These are phyloP conservation scores for Eucalyptus victrix DNA, from an alignment of 345 rosid genomes.

Conservation along the genomic window DNA sequence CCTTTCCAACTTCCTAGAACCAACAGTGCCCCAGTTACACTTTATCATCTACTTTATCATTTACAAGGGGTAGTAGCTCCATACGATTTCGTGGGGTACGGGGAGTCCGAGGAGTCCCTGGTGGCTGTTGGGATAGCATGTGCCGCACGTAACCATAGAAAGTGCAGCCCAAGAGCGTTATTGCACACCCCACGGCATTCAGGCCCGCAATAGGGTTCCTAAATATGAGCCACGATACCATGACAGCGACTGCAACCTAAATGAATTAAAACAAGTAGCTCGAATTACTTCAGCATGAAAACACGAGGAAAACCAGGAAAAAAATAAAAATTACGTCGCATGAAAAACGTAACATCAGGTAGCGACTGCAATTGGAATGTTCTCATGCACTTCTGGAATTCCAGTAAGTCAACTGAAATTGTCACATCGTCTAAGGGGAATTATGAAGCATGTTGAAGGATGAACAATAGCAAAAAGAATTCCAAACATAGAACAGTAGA, in stretches of 20 bases:
- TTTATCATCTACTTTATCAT: slow-evolving; percentile 83
- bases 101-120: slow-evolving; percentile 86
- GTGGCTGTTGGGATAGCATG: slow-evolving; percentile 67
- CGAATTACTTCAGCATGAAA: not conserved
- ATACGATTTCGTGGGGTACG: slow-evolving; percentile 66
- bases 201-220: slow-evolving; percentile 73
- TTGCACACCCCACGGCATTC: slow-evolving; percentile 92
- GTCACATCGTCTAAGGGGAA: not conserved
- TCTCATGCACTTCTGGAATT: not conserved
- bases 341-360: not conserved
- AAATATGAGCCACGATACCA: slow-evolving; percentile 92
- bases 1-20: not conserved
- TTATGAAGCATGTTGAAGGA: not conserved
- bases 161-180: slow-evolving; percentile 89
- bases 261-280: not conserved
- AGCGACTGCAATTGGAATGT: not conserved
- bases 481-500: not conserved
- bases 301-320: not conserved
- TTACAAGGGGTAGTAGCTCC: slow-evolving; percentile 88
- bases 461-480: not conserved
- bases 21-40: slow-evolving; percentile 13
- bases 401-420: not conserved
- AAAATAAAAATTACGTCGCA: not conserved
- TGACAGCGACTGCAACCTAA: slow-evolving; percentile 94
- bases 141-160: slow-evolving; percentile 94